These are phyloP conservation scores for Guyanaporus albipodus DNA, from an alignment of 768 basidiomycete genomes.

Conservation along the genomic window DNA sequence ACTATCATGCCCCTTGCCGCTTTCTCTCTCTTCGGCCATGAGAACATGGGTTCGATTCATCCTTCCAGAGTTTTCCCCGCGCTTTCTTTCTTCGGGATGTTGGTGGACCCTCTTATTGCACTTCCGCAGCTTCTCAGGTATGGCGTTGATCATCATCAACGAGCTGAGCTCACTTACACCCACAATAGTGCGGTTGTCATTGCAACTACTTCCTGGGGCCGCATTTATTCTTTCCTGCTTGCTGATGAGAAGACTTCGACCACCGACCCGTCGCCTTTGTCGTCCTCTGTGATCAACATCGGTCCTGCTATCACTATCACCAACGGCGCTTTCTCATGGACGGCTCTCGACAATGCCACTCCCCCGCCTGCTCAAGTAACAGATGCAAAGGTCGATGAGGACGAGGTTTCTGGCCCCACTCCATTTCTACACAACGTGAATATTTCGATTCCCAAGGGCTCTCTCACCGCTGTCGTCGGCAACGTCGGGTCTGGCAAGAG, in stretches of 20 bases:
- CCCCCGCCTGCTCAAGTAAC: background rate
- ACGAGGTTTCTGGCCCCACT: slow-evolving; percentile 3
- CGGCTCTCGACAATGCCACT: slow-evolving; percentile 6
- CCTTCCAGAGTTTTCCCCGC: slow-evolving; percentile 26
- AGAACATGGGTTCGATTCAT: slow-evolving; percentile 22
- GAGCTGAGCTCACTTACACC: background rate
- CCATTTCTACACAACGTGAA: slow-evolving; percentile 23
- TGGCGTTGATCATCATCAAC: background rate
- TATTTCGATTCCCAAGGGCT: slow-evolving; percentile 18
- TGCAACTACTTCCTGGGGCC: slow-evolving; percentile 27
- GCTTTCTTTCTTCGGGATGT: slow-evolving; percentile 30
- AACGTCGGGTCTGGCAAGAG: slow-evolving; percentile 29
- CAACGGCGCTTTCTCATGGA: slow-evolving; percentile 26
- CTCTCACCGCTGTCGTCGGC: slow-evolving; percentile 27
- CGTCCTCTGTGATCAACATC: slow-evolving; percentile 5
- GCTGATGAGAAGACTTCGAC: slow-evolving; percentile 21
- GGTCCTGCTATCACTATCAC: slow-evolving; percentile 18
- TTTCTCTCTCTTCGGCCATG: slow-evolving; percentile 27
- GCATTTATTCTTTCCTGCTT: slow-evolving; percentile 26
- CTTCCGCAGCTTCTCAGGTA: slow-evolving; percentile 30
- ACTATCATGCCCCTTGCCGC: slow-evolving; percentile 32
- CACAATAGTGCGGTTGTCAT: slow-evolving; percentile 21
- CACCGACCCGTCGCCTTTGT: background rate
- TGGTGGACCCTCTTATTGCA: slow-evolving; percentile 29
- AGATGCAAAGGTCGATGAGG: slow-evolving; percentile 4